Evolutionary conservation across 495 filamentous ascomycete species (phyloP).

Genomic region (Annulohypoxylon maeteangense): DNA sequence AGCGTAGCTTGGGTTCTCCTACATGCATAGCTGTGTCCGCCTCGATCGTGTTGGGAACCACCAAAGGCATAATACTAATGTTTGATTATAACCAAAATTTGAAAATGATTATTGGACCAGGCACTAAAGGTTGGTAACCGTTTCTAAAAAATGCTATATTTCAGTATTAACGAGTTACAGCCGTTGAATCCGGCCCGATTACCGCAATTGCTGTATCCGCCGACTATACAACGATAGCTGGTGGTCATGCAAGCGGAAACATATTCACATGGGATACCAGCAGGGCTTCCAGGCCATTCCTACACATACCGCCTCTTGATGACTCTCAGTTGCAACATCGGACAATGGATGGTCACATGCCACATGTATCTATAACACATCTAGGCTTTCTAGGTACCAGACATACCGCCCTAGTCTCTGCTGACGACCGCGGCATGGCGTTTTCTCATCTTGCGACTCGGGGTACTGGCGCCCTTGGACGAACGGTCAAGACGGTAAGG

Average conservation of each 20-base stretch:
- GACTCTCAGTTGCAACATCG: conserved; percentile 70
- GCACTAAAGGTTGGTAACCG: conserved; percentile 80
- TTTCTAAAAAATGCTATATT: background rate
- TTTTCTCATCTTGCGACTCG: conserved; percentile 96
- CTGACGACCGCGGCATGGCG: conserved; percentile 94
- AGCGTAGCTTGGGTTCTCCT: conserved; percentile 89
- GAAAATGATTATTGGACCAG: conserved; percentile 91
- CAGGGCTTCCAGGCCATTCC: conserved; percentile 82
- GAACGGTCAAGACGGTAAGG: conserved; percentile 87
- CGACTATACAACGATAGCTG: conserved; percentile 90
- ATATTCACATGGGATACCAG: conserved; percentile 98
- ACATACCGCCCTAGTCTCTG: conserved; percentile 97
- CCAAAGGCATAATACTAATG: conserved; percentile 91
- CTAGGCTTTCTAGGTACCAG: conserved; percentile 94
- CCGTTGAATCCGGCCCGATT: conserved; percentile 88
- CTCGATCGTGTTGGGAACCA: conserved; percentile 89
- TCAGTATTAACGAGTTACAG: conserved; percentile 58
- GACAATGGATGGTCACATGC: conserved; percentile 81
- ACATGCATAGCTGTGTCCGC: conserved; percentile 92
- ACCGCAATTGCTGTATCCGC: conserved; percentile 91
- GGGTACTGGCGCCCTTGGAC: conserved; percentile 84
- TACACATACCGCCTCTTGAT: conserved; percentile 84
- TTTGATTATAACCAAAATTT: conserved; percentile 98
- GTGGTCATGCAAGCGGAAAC: conserved; percentile 86
- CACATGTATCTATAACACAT: conserved; percentile 81